Conservation (phyloP, 768 basidiomycete genomes). For the Macrolepiota fuliginosa region DNA sequence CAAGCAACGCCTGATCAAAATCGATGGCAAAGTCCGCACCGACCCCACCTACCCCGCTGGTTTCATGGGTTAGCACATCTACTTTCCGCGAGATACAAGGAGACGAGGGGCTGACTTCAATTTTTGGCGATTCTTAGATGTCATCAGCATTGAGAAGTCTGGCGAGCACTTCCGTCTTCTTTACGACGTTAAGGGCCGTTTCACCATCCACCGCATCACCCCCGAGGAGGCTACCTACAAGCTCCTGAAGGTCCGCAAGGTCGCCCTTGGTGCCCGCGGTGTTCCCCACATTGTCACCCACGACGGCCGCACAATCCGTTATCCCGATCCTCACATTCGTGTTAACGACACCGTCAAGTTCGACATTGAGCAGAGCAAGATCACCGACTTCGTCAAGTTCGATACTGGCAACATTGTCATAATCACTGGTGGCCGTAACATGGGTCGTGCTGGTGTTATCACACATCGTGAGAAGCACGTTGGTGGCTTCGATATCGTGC, state of each 20-base stretch:
- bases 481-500: constrained; percentile 98
- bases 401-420: constrained; percentile 97
- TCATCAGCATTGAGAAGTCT: constrained; percentile 96
- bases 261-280: constrained; percentile 89
- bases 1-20: constrained; percentile 95
- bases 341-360: constrained; percentile 98
- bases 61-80: constrained; percentile 80
- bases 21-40: constrained; percentile 97
- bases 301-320: constrained; percentile 99
- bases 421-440: constrained; percentile 99
- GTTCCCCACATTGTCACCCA: constrained; percentile 98
- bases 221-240: constrained; percentile 97
- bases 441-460: constrained; percentile 97
- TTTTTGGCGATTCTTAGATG: constrained; percentile 52
- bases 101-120: neutral
- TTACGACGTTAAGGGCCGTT: constrained; percentile 99
- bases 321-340: constrained; percentile 93
- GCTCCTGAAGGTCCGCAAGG: constrained; percentile 90
- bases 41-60: constrained; percentile 96
- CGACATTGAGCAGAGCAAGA: constrained; percentile 93
- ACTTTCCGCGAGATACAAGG: neutral
- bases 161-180: constrained; percentile 99
- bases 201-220: constrained; percentile 99
- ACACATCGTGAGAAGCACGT: constrained; percentile 96
- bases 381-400: constrained; percentile 90